phyloP scores from a whole-genome alignment of 169 alveolate species.

The Theileria orientalis region DNA sequence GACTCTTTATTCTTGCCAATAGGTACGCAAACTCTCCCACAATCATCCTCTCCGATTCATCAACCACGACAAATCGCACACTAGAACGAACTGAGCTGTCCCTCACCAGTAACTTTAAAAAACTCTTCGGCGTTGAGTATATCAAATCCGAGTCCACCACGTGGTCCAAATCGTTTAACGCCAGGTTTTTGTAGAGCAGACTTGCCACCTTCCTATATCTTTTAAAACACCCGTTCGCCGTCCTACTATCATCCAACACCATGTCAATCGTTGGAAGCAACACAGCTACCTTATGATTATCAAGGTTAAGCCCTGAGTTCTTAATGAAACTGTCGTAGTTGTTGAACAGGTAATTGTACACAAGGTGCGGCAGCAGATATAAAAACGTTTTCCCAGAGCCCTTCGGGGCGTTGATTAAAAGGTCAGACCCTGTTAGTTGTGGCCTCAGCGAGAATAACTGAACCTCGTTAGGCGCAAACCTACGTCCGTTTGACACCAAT shows the following conservation, averaged over 20 bases:
- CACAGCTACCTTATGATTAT: conserved; percentile 20
- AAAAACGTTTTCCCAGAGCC: conserved; percentile 53
- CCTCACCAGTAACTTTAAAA: conserved; percentile 28
- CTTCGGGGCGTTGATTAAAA: conserved; percentile 52
- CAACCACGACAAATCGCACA: conserved; percentile 39
- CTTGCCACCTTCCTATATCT: conserved; percentile 20
- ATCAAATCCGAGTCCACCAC: conserved; percentile 33
- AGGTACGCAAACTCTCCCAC: conserved; percentile 26
- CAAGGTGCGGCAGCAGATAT: conserved; percentile 50
- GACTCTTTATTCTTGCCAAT: conserved; percentile 27
- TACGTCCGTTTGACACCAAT: conserved; percentile 22
- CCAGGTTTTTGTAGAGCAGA: conserved; percentile 38
- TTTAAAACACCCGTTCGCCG: conserved; percentile 35
- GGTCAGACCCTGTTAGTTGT: conserved; percentile 58
- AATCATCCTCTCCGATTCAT: conserved; percentile 47
- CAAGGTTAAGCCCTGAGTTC: neutral
- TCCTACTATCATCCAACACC: conserved; percentile 43
- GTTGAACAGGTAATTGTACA: neutral
- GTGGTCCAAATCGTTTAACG: conserved; percentile 1
- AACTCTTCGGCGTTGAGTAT: conserved; percentile 52
- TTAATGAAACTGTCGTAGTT: neutral
- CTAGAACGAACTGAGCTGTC: conserved; percentile 12
- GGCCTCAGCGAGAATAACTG: conserved; percentile 47
- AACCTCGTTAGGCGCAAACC: conserved; percentile 38
- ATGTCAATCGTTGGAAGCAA: conserved; percentile 61